phyloP scores from a whole-genome alignment of 805 yeast species.

The Candida palmyrensis region DNA sequence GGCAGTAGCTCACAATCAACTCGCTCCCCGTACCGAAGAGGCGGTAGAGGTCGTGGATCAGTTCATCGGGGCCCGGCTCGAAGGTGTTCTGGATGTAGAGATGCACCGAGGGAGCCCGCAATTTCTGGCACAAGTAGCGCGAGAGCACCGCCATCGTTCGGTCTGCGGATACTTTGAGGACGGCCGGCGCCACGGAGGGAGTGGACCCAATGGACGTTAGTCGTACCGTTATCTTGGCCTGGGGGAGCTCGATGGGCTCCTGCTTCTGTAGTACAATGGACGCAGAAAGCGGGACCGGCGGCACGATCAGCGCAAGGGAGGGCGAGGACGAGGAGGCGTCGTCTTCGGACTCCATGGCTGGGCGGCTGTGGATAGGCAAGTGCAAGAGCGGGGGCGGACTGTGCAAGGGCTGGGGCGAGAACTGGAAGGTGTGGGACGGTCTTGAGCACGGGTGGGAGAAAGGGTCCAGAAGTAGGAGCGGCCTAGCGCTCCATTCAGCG shows the following conservation, averaged over 20 bases:
- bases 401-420: too few relatives aligned
- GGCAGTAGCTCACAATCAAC: conserved; percentile 35
- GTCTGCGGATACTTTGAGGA: conserved; percentile 43
- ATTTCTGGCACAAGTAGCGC: conserved; percentile 39
- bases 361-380: too few relatives aligned
- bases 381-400: too few relatives aligned
- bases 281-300: conserved; percentile 1
- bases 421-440: too few relatives aligned
- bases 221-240: conserved; percentile 40
- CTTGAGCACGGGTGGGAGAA: too few relatives aligned
- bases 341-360: too few relatives aligned
- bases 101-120: conserved; percentile 23
- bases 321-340: too few relatives aligned
- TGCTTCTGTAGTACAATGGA: background rate
- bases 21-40: conserved; percentile 29
- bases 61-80: conserved; percentile 38
- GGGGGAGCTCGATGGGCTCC: conserved; percentile 1
- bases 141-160: conserved; percentile 44
- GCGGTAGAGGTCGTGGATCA: conserved; percentile 24
- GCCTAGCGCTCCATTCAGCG: too few relatives aligned
- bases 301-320: too few relatives aligned
- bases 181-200: conserved; percentile 43
- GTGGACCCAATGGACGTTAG: conserved; percentile 61
- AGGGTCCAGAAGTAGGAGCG: too few relatives aligned
- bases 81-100: conserved; percentile 37